Conservation (phyloP, 371 early-diverging fungal species). For the Apophysomyces ossiformis region DNA sequence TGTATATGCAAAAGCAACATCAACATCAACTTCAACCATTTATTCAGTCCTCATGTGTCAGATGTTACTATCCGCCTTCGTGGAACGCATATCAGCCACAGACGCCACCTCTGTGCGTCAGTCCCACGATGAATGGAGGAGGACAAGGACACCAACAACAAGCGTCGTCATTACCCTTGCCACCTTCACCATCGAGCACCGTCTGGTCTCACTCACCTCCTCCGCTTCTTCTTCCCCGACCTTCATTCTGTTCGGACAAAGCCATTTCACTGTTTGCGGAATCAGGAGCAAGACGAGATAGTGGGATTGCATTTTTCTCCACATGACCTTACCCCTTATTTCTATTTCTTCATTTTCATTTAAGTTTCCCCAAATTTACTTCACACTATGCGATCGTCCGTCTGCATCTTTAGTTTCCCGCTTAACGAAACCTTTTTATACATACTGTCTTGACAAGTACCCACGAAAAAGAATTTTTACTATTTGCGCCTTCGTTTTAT, state of each 20-base stretch:
- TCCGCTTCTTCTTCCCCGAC: constrained; percentile 13
- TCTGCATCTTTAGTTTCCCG: not conserved
- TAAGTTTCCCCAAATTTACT: not conserved
- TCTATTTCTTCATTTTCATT: constrained; percentile 4
- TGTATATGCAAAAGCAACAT: constrained; percentile 40
- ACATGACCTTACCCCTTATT: constrained; percentile 20
- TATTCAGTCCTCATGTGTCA: constrained; percentile 20
- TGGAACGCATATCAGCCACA: constrained; percentile 14
- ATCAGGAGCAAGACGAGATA: constrained; percentile 31
- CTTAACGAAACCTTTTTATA: not conserved
- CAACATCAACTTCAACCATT: constrained; percentile 11
- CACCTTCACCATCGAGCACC: constrained; percentile 36
- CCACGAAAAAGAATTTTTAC: too few relatives aligned
- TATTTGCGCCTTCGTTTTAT: too few relatives aligned
- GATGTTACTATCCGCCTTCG: constrained; percentile 14
- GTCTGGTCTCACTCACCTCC: constrained; percentile 26
- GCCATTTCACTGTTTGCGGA: constrained; percentile 13
- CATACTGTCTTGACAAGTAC: not conserved
- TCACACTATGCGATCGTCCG: constrained; percentile 7
- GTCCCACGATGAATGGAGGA: constrained; percentile 27
- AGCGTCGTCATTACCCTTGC: constrained; percentile 7
- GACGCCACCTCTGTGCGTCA: constrained; percentile 32
- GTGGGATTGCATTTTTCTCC: constrained; percentile 27
- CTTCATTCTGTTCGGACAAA: constrained; percentile 14
- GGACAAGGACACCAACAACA: constrained; percentile 2